Evolutionary conservation across 371 early-diverging fungal genomes (phyloP), one percentile per base, ranked within the genome.

Genomic region (Thermomucor indicae-seudaticae): DNA sequence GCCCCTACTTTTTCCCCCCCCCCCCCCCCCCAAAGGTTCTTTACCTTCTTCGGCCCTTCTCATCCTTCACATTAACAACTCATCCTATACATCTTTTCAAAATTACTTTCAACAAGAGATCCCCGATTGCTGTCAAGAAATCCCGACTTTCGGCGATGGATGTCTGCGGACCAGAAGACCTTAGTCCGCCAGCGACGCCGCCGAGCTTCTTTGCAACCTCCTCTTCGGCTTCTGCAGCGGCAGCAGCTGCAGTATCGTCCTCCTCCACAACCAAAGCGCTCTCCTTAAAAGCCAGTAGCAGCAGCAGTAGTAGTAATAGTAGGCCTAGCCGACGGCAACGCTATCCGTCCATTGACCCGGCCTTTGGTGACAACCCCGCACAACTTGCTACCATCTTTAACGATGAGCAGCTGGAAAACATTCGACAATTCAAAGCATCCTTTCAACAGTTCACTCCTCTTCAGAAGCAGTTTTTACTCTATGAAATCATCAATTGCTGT

Each of bases 401-500:
- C 40, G 72, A 66, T 19, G 65, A 58, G 2, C 68, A 76, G 38
- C 51, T 62, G 6, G 58, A 67, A 19, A 67, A 68, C 44, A 46
- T 77, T 6, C 52, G 61, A 3, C 64, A 67, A 19, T 38, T 75
- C 10, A 75, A 69, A 48, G 53, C 60, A n/a, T 57, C 67, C 1
- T 75, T 75, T 43, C 72, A 71, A 41, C 75, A 75, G 47, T 58
- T 75, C 6, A 43, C 57, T 4, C 40, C 70, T 5, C 65, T 62
- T 14, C 75, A 75, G 50, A 59, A 69, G 23, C 72, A 75, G 25
- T 61, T 63, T 27, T 48, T 75, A 31, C 41, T 75, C 3, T 60
- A 64, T 46, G 78, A 75, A 43, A 69, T 83, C n/a, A 62, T 83
- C 53, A 70, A 77, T 54, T 57, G 70, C 46, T 83, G 81, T 58